phyloP scores from a whole-genome alignment of 129 eudicot species.

The Escallonia herrerae region DNA sequence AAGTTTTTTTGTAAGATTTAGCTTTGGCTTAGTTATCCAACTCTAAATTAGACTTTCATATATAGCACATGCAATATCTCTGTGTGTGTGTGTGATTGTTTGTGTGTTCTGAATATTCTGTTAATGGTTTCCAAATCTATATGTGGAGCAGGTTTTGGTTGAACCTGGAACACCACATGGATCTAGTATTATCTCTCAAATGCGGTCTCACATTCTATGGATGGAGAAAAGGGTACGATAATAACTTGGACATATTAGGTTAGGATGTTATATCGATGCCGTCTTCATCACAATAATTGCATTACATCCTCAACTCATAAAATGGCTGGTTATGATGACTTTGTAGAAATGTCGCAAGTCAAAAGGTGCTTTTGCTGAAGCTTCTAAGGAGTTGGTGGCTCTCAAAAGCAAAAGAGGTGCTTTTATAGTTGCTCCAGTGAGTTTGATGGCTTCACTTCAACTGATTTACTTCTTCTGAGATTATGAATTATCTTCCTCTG shows the following conservation, averaged over 20 bases:
- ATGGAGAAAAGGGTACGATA: slow-evolving; percentile 87
- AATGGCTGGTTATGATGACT: slow-evolving; percentile 6
- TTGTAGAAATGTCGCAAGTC: slow-evolving; percentile 67
- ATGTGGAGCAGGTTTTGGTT: slow-evolving; percentile 58
- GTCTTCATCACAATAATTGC: slow-evolving; percentile 6
- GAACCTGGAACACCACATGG: slow-evolving; percentile 99
- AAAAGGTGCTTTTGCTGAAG: slow-evolving; percentile 27
- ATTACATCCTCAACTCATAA: slow-evolving; percentile 2
- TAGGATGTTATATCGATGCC: neutral
- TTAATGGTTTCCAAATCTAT: neutral
- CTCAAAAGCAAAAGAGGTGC: slow-evolving; percentile 45
- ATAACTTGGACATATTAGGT: slow-evolving; percentile 2
- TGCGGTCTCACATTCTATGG: slow-evolving; percentile 93
- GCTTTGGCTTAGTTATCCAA: too few relatives aligned
- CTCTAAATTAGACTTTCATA: too few relatives aligned
- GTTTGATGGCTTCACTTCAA: slow-evolving; percentile 19
- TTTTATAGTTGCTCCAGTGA: slow-evolving; percentile 89
- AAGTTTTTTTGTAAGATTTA: too few relatives aligned
- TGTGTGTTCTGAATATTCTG: too few relatives aligned
- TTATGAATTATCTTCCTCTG: too few relatives aligned
- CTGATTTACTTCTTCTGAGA: neutral
- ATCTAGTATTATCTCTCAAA: slow-evolving; percentile 77
- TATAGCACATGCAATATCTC: too few relatives aligned
- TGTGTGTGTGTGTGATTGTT: too few relatives aligned
- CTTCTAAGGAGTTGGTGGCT: slow-evolving; percentile 39